Percentiles rank a stretch among this genome's conserved stretches.
phyloP scores from a whole-genome alignment of 768 basidiomycete species.

The Dentipellis sp. region DNA sequence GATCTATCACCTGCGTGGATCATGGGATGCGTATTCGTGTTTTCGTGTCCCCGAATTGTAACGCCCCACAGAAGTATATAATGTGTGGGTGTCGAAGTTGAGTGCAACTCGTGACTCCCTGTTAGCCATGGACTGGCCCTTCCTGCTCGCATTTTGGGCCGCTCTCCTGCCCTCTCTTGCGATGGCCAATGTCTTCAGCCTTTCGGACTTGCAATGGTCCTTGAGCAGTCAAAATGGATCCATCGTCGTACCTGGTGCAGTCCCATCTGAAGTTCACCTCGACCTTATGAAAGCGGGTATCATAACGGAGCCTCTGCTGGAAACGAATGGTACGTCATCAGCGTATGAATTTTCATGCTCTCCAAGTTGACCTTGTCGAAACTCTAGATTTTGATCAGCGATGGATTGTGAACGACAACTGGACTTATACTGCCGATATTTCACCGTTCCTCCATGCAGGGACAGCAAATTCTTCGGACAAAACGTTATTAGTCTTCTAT shows the following conservation, averaged over 20 bases:
- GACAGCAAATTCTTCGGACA: slow-evolving; percentile 15
- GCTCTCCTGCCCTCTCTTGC: slow-evolving; percentile 9
- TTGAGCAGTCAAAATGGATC: slow-evolving; percentile 44
- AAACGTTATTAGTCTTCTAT: slow-evolving; percentile 41
- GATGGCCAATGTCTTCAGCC: slow-evolving; percentile 27
- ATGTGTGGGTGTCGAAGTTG: too few relatives aligned
- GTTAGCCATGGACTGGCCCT: neutral
- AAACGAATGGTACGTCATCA: slow-evolving; percentile 36
- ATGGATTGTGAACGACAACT: slow-evolving; percentile 48
- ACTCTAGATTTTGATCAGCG: slow-evolving; percentile 42
- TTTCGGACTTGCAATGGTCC: slow-evolving; percentile 41
- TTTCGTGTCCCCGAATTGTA: too few relatives aligned
- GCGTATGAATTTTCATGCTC: too few relatives aligned
- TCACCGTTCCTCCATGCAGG: slow-evolving; percentile 29
- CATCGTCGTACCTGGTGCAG: slow-evolving; percentile 39
- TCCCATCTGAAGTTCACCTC: slow-evolving; percentile 46
- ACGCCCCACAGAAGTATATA: too few relatives aligned
- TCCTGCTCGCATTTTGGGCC: neutral
- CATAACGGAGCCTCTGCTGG: slow-evolving; percentile 44
- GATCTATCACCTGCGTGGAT: too few relatives aligned
- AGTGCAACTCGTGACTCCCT: neutral
- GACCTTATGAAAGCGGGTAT: slow-evolving; percentile 43
- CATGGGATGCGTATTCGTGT: too few relatives aligned
- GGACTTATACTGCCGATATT: slow-evolving; percentile 50
- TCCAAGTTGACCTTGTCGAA: neutral